Evolutionary conservation across 176 grass and related monocot species (phyloP), one percentile per base, ranked within the genome.

Genomic region (Aegilops longissima): DNA sequence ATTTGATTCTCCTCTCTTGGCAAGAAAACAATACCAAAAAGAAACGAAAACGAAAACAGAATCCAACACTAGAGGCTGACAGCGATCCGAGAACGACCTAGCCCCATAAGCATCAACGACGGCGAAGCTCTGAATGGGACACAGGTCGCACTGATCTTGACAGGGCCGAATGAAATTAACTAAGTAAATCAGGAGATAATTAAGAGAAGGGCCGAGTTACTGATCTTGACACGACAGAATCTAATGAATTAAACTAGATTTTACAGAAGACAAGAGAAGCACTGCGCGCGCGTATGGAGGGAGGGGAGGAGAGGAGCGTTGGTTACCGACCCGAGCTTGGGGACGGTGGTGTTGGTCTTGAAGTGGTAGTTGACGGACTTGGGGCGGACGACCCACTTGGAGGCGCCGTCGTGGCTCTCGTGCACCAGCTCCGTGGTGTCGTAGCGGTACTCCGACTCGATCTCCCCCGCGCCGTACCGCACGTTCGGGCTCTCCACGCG

Each of bases 391-490:
- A 93, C 69, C 96, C 96, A 98, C 58, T 87, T 81, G 27, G 90
- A 95, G 14, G 90, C 64, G 68, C 96, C 93, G 78, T 94, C 93
- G 72, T 81, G 86, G 81, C 25, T 90, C 88, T 95, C 96, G 88
- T 98, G 93, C 39, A 95, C 96, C 82, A 98, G 83, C 84, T 98
- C 93, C 13, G 96, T 98, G 13, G 96, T 98, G 68, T 95, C 88
- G 92, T 98, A 98, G 69, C 83, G 86, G 93, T 98, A 98, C 69
- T 89, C 87, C 61, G 96, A 92, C 77, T 98, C 90, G 90, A 98
- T 95, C 87, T 92, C 89, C 40, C 76, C 76, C 30, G 91, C 88
- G 52, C 91, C 91, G 33, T 98, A 95, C 86, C 83, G 79, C 9
- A 98, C 93, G 84, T 92, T 33, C 21, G 96, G 91, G 91, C 96